phyloP scores from a whole-genome alignment of 2,329 filamentous ascomycete species.

The Cytospora piceicola region DNA sequence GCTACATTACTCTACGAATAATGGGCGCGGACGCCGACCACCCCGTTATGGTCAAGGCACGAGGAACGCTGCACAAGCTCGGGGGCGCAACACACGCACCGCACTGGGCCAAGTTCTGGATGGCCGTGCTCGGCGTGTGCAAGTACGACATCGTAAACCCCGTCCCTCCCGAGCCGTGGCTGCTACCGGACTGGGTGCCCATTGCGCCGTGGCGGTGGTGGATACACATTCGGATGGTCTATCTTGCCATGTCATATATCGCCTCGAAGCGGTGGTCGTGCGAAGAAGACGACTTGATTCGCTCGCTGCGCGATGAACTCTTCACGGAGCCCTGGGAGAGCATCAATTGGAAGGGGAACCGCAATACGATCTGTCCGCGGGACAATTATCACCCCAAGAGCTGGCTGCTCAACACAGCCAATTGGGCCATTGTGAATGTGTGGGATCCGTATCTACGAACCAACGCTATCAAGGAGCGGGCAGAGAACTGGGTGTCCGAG shows the following conservation, averaged over 20 bases:
- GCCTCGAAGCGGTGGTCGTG: slow-evolving; percentile 83
- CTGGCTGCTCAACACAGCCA: slow-evolving; percentile 76
- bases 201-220: slow-evolving; percentile 94
- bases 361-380: slow-evolving; percentile 76
- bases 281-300: slow-evolving; percentile 74
- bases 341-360: slow-evolving; percentile 76
- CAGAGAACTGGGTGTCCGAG: slow-evolving; percentile 81
- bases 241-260: slow-evolving; percentile 86
- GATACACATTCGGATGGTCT: slow-evolving; percentile 98
- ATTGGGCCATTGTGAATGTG: slow-evolving; percentile 77
- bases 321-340: slow-evolving; percentile 77
- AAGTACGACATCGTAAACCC: slow-evolving; percentile 95
- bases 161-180: slow-evolving; percentile 90
- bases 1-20: slow-evolving; percentile 80
- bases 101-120: slow-evolving; percentile 98
- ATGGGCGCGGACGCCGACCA: slow-evolving; percentile 85
- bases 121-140: slow-evolving; percentile 80
- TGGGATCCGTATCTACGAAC: slow-evolving; percentile 80
- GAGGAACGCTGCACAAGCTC: slow-evolving; percentile 78
- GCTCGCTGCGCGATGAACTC: slow-evolving; percentile 76
- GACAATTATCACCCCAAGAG: slow-evolving; percentile 96
- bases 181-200: slow-evolving; percentile 88
- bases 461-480: slow-evolving; percentile 66
- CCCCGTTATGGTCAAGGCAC: slow-evolving; percentile 81
- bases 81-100: slow-evolving; percentile 83